These are phyloP conservation scores for Talaromyces stipitatus DNA, from an alignment of 495 filamentous ascomycete genomes.

Conservation along the genomic window DNA sequence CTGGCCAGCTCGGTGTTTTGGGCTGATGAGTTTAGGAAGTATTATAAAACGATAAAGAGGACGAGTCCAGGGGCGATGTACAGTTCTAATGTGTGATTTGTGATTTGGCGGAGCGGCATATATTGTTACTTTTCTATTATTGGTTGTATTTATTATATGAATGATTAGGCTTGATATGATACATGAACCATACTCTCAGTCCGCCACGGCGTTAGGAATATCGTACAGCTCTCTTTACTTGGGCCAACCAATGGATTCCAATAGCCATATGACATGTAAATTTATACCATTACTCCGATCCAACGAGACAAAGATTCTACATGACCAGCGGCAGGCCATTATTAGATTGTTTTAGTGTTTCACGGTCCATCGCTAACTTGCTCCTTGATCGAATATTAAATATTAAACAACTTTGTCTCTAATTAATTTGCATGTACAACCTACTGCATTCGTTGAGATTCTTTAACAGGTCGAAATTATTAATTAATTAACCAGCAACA, in stretches of 20 bases:
- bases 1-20: constrained; percentile 88
- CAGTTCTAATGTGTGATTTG: constrained; percentile 34
- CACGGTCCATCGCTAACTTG: neutral
- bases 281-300: too few relatives aligned
- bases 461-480: neutral
- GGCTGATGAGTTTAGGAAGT: constrained; percentile 89
- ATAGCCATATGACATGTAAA: too few relatives aligned
- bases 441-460: neutral
- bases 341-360: neutral
- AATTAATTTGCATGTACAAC: neutral
- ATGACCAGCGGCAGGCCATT: neutral
- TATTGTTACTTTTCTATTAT: neutral
- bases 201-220: neutral
- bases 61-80: constrained; percentile 33
- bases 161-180: neutral
- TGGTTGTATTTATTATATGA: constrained; percentile 1
- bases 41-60: constrained; percentile 26
- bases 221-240: too few relatives aligned
- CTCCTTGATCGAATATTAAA: neutral
- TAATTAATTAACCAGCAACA: neutral
- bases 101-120: neutral
- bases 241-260: too few relatives aligned
- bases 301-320: neutral
- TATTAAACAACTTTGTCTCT: neutral
- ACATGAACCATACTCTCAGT: neutral